Conservation (phyloP, 768 basidiomycete species). For the Peribolospora baueri region DNA sequence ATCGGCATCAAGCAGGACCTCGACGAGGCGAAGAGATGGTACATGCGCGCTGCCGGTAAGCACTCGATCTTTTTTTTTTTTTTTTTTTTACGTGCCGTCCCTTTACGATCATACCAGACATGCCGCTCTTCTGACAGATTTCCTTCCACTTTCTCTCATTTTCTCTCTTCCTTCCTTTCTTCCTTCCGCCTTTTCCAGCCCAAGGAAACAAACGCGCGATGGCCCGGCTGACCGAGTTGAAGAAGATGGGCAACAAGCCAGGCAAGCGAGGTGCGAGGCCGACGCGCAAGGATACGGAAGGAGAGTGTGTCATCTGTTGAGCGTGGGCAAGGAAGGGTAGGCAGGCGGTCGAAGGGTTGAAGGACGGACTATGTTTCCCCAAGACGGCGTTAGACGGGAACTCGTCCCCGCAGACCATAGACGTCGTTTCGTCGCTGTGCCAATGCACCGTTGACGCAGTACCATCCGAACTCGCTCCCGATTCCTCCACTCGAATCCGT, state of each 20-base stretch:
- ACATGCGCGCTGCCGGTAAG: conserved; percentile 94
- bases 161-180: not conserved
- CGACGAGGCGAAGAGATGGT: conserved; percentile 92
- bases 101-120: not conserved
- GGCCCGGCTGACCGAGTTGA: conserved; percentile 85
- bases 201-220: conserved; percentile 98
- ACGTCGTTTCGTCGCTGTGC: too few species aligned
- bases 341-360: not conserved
- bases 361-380: too few species aligned
- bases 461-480: too few species aligned
- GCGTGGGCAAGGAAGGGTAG: not conserved
- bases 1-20: conserved; percentile 92
- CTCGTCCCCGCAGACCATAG: too few species aligned
- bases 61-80: conserved; percentile 6
- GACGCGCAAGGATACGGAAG: conserved; percentile 76
- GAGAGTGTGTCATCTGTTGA: conserved; percentile 48
- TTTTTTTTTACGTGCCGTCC: not conserved
- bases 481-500: too few species aligned
- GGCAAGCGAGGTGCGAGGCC: conserved; percentile 49
- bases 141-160: not conserved
- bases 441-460: too few species aligned
- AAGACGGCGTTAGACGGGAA: too few species aligned
- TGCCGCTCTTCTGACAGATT: not conserved
- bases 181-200: conserved; percentile 27
- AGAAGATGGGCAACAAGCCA: conserved; percentile 59